These are phyloP conservation scores for Penicillium sp. DNA, from an alignment of 2,329 filamentous ascomycete genomes.

Conservation along the genomic window DNA sequence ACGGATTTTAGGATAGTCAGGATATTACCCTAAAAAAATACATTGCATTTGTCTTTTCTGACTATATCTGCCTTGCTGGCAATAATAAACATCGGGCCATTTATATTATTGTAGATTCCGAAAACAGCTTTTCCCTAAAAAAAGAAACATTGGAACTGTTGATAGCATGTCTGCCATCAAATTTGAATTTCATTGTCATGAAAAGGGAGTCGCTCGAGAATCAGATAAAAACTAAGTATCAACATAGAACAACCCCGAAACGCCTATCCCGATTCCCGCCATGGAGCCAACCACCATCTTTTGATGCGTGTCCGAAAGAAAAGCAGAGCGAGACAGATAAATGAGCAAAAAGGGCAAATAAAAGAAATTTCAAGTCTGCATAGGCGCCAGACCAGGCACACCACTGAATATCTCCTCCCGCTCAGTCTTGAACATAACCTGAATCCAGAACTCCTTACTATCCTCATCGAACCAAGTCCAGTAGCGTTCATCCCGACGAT, in stretches of 20 bases:
- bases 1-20: slow-evolving; percentile 1
- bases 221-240: slow-evolving; percentile 8
- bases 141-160: background rate
- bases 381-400: slow-evolving; percentile 63
- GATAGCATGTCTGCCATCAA: background rate
- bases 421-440: slow-evolving; percentile 98
- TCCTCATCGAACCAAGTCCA: slow-evolving; percentile 97
- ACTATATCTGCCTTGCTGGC: background rate
- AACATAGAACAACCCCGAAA: slow-evolving; percentile 14
- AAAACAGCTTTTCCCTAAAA: too few species aligned
- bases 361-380: slow-evolving; percentile 29
- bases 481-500: slow-evolving; percentile 81
- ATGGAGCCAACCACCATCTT: slow-evolving; percentile 10
- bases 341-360: background rate
- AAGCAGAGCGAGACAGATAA: background rate
- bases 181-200: slow-evolving; percentile 2
- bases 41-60: background rate
- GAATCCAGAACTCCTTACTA: slow-evolving; percentile 94
- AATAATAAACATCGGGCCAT: background rate
- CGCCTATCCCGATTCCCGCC: slow-evolving; percentile 19
- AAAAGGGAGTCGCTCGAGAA: slow-evolving; percentile 14
- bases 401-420: slow-evolving; percentile 82
- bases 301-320: slow-evolving; percentile 4
- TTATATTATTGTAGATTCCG: too few species aligned
- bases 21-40: slow-evolving; percentile 1